A percentile compares a stretch with the other conserved stretches of the same genome.
These are phyloP conservation scores for Chlorophyllum brunneum DNA, from an alignment of 768 basidiomycete genomes.

Conservation along the genomic window DNA sequence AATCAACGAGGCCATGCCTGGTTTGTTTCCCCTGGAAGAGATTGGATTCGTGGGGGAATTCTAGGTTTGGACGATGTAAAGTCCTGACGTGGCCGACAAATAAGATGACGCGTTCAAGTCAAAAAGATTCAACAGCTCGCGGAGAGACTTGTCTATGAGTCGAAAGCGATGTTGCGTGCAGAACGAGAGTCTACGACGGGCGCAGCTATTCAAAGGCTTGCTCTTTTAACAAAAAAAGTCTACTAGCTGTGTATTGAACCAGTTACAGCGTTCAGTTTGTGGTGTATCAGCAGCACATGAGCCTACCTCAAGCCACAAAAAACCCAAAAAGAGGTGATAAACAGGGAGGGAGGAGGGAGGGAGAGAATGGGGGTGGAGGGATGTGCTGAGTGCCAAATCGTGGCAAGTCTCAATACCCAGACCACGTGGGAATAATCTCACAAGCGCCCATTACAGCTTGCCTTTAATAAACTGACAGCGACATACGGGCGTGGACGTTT, in stretches of 20 bases:
- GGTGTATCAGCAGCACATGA: not conserved
- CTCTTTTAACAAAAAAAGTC: not conserved
- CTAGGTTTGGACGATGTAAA: not conserved
- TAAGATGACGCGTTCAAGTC: not conserved
- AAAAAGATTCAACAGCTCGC: not conserved
- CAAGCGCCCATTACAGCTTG: too few species aligned
- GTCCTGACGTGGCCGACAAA: slow-evolving; percentile 5
- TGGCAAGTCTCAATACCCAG: slow-evolving; percentile 7
- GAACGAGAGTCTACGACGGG: not conserved
- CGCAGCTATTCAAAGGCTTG: not conserved
- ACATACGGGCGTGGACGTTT: too few species aligned
- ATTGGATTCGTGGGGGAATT: not conserved
- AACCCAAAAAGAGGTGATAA: not conserved
- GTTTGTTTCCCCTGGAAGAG: not conserved
- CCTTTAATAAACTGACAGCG: too few species aligned
- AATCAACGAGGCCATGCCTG: slow-evolving; percentile 63
- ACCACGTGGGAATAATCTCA: slow-evolving; percentile 4
- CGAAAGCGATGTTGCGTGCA: not conserved
- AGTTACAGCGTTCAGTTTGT: not conserved
- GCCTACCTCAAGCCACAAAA: not conserved
- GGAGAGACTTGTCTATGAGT: not conserved
- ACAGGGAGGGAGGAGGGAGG: not conserved
- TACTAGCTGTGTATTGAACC: not conserved
- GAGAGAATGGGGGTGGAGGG: slow-evolving; percentile 1
- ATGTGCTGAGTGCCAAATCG: slow-evolving; percentile 1